phyloP scores from a whole-genome alignment of 2,329 filamentous ascomycete genomes.

The Verticillium nonalfalfae region DNA sequence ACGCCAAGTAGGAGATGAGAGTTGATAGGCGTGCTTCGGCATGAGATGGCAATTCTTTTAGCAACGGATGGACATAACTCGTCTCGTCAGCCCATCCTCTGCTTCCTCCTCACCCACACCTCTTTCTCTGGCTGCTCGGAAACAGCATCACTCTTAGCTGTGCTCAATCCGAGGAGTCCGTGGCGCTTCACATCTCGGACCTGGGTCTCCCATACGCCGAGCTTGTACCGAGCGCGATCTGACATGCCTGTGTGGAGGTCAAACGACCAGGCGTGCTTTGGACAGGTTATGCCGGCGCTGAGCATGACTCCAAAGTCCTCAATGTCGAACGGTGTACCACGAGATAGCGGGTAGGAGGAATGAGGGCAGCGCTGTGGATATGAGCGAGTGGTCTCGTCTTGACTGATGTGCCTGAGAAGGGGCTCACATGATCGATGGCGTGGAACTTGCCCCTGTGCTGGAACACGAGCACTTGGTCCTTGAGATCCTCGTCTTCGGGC shows the following conservation, averaged over 20 bases:
- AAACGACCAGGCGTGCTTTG: constrained; percentile 67
- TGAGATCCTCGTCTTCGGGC: constrained; percentile 29
- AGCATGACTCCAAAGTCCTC: constrained; percentile 63
- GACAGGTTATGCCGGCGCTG: constrained; percentile 58
- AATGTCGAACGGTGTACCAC: constrained; percentile 60
- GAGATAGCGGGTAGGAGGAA: constrained; percentile 58
- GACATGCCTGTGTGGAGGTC: constrained; percentile 57
- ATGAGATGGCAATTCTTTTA: too few species aligned
- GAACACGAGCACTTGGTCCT: constrained; percentile 60
- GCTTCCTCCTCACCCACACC: constrained; percentile 38
- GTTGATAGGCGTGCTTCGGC: too few species aligned
- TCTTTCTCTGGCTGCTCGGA: constrained; percentile 17
- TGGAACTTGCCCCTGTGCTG: constrained; percentile 58
- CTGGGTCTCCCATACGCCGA: constrained; percentile 60
- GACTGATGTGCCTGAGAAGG: not conserved
- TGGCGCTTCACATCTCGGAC: constrained; percentile 24
- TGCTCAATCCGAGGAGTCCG: fast-evolving
- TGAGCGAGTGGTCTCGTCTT: not conserved
- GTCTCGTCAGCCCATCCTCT: constrained; percentile 23
- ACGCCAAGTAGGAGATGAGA: too few species aligned
- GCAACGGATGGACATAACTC: not conserved
- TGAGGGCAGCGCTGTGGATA: constrained; percentile 56
- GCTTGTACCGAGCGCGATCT: constrained; percentile 55
- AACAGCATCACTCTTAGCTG: not conserved
- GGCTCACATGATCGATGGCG: constrained; percentile 60